Evolutionary conservation across 1,139 yeast species (phyloP).

Genomic region (Meyerozyma sp.): DNA sequence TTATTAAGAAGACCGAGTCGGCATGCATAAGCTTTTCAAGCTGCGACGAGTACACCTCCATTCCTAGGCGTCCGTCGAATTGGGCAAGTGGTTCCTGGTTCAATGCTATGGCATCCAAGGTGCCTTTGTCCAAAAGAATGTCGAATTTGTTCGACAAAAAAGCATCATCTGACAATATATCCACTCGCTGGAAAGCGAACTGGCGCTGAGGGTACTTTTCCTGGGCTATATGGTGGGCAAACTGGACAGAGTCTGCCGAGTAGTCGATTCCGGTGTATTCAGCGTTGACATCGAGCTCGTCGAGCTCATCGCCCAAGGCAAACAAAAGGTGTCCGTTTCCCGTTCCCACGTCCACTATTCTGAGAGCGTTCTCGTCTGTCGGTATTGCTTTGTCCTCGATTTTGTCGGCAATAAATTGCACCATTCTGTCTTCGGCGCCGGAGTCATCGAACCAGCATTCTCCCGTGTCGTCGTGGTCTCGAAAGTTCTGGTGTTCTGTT

Average conservation of each 20-base stretch:
- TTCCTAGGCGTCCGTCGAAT: slow-evolving; percentile 43
- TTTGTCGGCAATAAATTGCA: slow-evolving; percentile 48
- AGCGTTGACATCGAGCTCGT: slow-evolving; percentile 35
- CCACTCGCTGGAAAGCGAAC: slow-evolving; percentile 43
- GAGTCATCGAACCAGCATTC: slow-evolving; percentile 96
- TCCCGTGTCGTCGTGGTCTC: slow-evolving; percentile 79
- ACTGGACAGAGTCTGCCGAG: slow-evolving; percentile 68
- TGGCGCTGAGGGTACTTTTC: slow-evolving; percentile 23
- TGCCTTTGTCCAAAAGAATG: slow-evolving; percentile 85
- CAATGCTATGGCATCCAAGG: slow-evolving; percentile 92
- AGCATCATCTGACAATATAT: slow-evolving; percentile 29
- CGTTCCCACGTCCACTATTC: slow-evolving; percentile 80
- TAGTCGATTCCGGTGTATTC: slow-evolving; percentile 71
- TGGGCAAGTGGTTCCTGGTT: slow-evolving; percentile 49
- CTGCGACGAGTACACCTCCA: slow-evolving; percentile 58
- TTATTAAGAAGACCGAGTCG: slow-evolving; percentile 64
- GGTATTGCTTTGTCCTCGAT: slow-evolving; percentile 22
- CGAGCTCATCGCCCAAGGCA: slow-evolving; percentile 52
- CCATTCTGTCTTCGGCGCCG: slow-evolving; percentile 81
- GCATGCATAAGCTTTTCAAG: slow-evolving; percentile 51
- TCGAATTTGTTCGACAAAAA: slow-evolving; percentile 42
- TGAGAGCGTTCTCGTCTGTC: slow-evolving; percentile 25
- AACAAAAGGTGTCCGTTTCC: slow-evolving; percentile 92
- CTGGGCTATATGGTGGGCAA: slow-evolving; percentile 57
- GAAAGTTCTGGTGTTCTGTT: slow-evolving; percentile 66